These are phyloP conservation scores for Sphenostylis stenocarpa DNA, from an alignment of 306 rosid species.

Conservation along the genomic window DNA sequence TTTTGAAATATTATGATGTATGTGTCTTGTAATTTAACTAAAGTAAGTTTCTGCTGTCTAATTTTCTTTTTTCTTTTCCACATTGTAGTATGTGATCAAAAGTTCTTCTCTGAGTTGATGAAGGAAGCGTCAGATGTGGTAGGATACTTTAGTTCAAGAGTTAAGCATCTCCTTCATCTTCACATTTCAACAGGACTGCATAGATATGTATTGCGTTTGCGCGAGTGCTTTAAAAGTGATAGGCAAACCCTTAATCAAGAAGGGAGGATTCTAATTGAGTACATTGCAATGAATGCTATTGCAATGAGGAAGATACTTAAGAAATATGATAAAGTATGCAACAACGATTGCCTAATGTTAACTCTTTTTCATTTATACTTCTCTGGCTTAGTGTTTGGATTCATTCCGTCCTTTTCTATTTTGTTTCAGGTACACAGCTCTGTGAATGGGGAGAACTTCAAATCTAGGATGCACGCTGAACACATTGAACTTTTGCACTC, in stretches of 20 bases:
- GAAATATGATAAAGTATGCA: slow-evolving; percentile 88
- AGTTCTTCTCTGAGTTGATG: slow-evolving; percentile 78
- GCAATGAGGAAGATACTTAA: slow-evolving; percentile 90
- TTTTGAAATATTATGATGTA: neutral
- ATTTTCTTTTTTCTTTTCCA: slow-evolving; percentile 11
- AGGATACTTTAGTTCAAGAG: slow-evolving; percentile 75
- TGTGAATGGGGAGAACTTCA: slow-evolving; percentile 69
- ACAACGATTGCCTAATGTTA: neutral
- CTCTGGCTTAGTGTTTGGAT: neutral
- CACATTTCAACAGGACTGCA: slow-evolving; percentile 76
- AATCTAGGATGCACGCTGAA: slow-evolving; percentile 69
- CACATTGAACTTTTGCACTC: slow-evolving; percentile 85
- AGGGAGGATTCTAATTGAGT: slow-evolving; percentile 75
- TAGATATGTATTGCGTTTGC: slow-evolving; percentile 57
- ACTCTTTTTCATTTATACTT: slow-evolving; percentile 23
- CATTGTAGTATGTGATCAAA: slow-evolving; percentile 66
- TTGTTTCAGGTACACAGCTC: slow-evolving; percentile 68
- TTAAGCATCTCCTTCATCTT: slow-evolving; percentile 73
- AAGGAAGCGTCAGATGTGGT: slow-evolving; percentile 79
- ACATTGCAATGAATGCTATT: slow-evolving; percentile 79
- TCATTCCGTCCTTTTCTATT: slow-evolving; percentile 21
- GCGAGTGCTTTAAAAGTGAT: slow-evolving; percentile 70
- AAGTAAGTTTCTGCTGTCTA: slow-evolving; percentile 16
- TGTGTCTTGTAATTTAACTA: neutral
- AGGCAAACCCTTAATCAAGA: slow-evolving; percentile 56